These are phyloP conservation scores for Ambispora gerdemannii DNA, from an alignment of 192 early-diverging fungal genomes.

Conservation along the genomic window DNA sequence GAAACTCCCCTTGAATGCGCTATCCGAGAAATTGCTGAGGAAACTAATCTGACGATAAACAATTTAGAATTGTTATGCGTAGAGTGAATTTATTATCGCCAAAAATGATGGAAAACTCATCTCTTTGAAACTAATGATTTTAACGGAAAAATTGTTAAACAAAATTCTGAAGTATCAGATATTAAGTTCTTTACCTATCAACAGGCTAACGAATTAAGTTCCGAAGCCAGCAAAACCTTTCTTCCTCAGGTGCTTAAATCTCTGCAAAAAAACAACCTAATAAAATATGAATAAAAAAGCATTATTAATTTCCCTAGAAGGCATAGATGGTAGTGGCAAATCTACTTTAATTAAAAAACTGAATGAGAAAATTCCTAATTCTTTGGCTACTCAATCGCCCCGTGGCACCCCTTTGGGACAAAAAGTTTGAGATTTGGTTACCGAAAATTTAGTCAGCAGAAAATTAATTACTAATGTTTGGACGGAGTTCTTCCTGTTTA, in stretches of 20 bases:
- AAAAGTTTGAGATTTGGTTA: not conserved
- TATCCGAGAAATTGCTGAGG: not conserved
- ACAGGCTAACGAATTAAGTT: slow-evolving; percentile 1
- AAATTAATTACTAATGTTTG: not conserved
- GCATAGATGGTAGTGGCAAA: not conserved
- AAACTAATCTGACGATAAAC: not conserved
- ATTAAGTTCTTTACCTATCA: not conserved
- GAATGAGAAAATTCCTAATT: not conserved
- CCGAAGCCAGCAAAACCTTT: not conserved
- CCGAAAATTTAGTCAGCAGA: not conserved
- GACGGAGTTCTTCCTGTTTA: not conserved
- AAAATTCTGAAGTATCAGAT: not conserved
- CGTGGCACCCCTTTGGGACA: not conserved
- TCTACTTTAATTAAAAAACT: slow-evolving; percentile 1
- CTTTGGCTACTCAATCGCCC: not conserved
- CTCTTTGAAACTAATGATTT: slow-evolving; percentile 2
- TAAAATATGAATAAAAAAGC: slow-evolving; percentile 1
- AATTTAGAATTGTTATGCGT: not conserved
- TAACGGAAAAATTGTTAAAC: slow-evolving; percentile 2
- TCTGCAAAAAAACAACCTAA: slow-evolving; percentile 1
- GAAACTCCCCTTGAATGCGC: not conserved
- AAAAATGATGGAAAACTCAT: not conserved
- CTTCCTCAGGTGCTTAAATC: not conserved
- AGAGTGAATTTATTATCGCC: not conserved
- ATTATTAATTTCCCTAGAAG: not conserved